Percentiles rank a stretch among this genome's conserved stretches.
phyloP scores from a whole-genome alignment of 2,329 filamentous ascomycete genomes.

The Diaporthe ampelina region DNA sequence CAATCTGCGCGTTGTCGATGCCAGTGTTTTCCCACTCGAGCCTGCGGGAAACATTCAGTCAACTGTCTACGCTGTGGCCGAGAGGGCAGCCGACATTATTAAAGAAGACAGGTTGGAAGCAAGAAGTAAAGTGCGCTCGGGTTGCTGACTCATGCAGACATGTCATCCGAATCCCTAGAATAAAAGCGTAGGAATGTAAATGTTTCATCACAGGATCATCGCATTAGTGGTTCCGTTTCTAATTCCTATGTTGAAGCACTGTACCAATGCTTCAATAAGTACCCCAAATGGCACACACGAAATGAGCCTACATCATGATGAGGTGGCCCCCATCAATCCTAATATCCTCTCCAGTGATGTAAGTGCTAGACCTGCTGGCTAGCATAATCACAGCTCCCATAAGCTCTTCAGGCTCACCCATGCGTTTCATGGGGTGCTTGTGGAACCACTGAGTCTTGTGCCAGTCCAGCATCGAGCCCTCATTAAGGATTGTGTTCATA shows the following conservation, averaged over 20 bases:
- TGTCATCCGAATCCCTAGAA: neutral
- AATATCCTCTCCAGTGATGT: slow-evolving; percentile 78
- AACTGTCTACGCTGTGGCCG: slow-evolving; percentile 55
- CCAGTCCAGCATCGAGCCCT: slow-evolving; percentile 69
- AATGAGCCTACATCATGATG: slow-evolving; percentile 35
- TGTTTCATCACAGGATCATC: too few relatives aligned
- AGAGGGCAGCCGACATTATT: slow-evolving; percentile 42
- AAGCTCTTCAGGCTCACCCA: slow-evolving; percentile 75
- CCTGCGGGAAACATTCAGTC: slow-evolving; percentile 46
- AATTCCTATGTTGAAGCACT: too few relatives aligned
- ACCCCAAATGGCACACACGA: neutral
- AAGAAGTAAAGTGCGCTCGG: neutral
- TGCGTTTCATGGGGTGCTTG: slow-evolving; percentile 74
- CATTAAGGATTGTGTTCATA: slow-evolving; percentile 83
- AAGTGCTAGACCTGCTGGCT: slow-evolving; percentile 71
- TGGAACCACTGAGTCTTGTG: slow-evolving; percentile 69
- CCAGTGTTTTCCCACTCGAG: slow-evolving; percentile 50
- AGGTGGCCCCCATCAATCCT: slow-evolving; percentile 70
- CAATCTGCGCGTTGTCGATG: slow-evolving; percentile 47
- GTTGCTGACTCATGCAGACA: neutral
- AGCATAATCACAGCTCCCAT: slow-evolving; percentile 73
- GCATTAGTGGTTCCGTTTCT: too few relatives aligned
- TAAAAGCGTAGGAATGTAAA: too few relatives aligned
- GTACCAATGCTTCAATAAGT: neutral
- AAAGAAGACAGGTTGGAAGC: slow-evolving; percentile 38